These are phyloP conservation scores for Cyberlindnera maritima DNA, from an alignment of 805 yeast genomes.

Conservation along the genomic window DNA sequence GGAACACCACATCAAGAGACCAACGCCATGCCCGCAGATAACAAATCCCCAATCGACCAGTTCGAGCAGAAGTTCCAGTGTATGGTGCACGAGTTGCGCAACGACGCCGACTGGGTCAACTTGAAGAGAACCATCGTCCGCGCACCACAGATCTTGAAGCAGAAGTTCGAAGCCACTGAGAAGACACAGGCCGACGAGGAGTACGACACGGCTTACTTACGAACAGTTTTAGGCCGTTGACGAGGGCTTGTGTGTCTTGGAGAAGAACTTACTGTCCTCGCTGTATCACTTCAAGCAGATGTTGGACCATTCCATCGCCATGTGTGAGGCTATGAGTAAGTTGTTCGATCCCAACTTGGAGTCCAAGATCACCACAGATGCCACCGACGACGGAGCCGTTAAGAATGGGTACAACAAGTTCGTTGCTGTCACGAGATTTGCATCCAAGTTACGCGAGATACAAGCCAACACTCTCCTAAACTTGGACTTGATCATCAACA, in stretches of 20 bases:
- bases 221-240: constrained; percentile 5
- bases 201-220: constrained; percentile 7
- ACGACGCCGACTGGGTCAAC: constrained; percentile 26
- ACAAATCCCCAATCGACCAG: not conserved
- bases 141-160: constrained; percentile 89
- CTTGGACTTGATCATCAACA: constrained; percentile 27
- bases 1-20: not conserved
- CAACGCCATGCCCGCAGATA: not conserved
- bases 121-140: constrained; percentile 73
- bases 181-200: constrained; percentile 48
- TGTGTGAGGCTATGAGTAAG: constrained; percentile 6
- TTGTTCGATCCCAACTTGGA: constrained; percentile 15
- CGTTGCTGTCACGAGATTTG: not conserved
- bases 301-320: constrained; percentile 7
- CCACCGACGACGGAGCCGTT: not conserved
- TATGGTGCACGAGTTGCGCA: constrained; percentile 24
- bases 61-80: constrained; percentile 23
- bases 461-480: constrained; percentile 11
- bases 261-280: constrained; percentile 14
- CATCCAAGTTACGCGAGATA: constrained; percentile 14
- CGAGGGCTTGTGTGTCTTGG: constrained; percentile 10
- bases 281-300: constrained; percentile 4
- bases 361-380: not conserved
- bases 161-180: constrained; percentile 76
- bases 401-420: not conserved